Base-by-base conservation (phyloP, 2,329 filamentous ascomycete species). In the Fusarium sp. region DNA sequence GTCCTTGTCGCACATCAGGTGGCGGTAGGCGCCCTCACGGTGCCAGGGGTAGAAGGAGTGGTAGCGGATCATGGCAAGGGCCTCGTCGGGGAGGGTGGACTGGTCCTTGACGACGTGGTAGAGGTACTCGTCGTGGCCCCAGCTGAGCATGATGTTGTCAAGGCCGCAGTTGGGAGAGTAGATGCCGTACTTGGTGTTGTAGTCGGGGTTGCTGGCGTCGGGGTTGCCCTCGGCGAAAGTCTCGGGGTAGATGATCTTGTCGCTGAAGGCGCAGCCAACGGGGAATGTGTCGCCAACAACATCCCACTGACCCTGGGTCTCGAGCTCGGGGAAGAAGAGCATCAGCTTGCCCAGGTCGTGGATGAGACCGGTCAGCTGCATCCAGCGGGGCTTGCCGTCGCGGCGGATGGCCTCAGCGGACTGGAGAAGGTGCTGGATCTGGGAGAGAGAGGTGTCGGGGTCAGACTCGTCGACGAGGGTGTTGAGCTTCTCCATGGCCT, bases 11-110 rank as follows among this genome's bases (percentile, higher is more conserved):
- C 92, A 89, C 95, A 97, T 97, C 82, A 97, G 89, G 83, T 94
- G 90, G 70, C 84, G 83, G 84, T 98, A 98, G 8, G 94, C 95
- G 64, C 92, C 92, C 82, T 93, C 92, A 70, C 88, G 90, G 84
- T 97, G 95, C 95, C 95, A 98, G 17, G 95, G 92, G 84, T 98
- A 98, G 85, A 97, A 97, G 7, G 92, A 94, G 85, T 98, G 95
- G 84, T 97, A 97, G 65, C 95, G 88, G 81, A 98, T 97, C 94
- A 98, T 97, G 70, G 95, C 95, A 12, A 98, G 88, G 0, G 93
- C 93, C 87, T 97, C 95, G 56, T 89, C 87, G 0, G 95, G 95
- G 50, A 98, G 87, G 0, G 86, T 92, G 58, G 90, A 92, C 86
- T 97, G 95, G 72, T 93, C 92, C 86, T 95, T 95, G 84, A 94